These are phyloP conservation scores for Sphagnum tenellum DNA, from an alignment of 225 moss, liverwort and hornwort genomes.

Conservation along the genomic window DNA sequence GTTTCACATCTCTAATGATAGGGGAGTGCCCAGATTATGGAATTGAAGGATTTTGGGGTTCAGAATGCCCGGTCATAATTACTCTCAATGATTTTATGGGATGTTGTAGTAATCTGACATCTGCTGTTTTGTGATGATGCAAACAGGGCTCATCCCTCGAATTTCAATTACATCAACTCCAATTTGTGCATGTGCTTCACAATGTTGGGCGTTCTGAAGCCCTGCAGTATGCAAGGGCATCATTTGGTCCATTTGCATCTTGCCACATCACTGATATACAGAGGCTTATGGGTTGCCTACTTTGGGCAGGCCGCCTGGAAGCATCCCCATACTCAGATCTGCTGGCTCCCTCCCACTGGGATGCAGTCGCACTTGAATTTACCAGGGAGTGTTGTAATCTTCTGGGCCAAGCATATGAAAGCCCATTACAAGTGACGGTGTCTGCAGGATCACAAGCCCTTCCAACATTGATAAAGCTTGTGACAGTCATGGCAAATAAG, in stretches of 20 bases:
- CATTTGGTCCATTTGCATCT: conserved; percentile 59
- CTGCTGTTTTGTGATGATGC: no score
- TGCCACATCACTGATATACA: conserved; percentile 85
- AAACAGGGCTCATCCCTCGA: conserved; percentile 72
- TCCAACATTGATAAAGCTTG: conserved; percentile 80
- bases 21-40: no score
- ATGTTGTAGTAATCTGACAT: no score
- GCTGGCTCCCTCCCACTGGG: conserved; percentile 82
- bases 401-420: conserved; percentile 84
- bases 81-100: no score
- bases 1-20: no score
- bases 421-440: conserved; percentile 77
- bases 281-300: conserved; percentile 88
- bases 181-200: conserved; percentile 77
- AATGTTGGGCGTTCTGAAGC: conserved; percentile 65
- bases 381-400: conserved; percentile 94
- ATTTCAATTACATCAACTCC: conserved; percentile 89
- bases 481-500: conserved; percentile 86
- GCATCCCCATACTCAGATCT: conserved; percentile 82
- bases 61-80: no score
- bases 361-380: conserved; percentile 81
- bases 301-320: conserved; percentile 82
- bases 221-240: conserved; percentile 75
- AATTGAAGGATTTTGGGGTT: no score
- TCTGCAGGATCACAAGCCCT: conserved; percentile 90